Conservation (phyloP, 2,329 filamentous ascomycete species). For the Neofusicoccum ribis region DNA sequence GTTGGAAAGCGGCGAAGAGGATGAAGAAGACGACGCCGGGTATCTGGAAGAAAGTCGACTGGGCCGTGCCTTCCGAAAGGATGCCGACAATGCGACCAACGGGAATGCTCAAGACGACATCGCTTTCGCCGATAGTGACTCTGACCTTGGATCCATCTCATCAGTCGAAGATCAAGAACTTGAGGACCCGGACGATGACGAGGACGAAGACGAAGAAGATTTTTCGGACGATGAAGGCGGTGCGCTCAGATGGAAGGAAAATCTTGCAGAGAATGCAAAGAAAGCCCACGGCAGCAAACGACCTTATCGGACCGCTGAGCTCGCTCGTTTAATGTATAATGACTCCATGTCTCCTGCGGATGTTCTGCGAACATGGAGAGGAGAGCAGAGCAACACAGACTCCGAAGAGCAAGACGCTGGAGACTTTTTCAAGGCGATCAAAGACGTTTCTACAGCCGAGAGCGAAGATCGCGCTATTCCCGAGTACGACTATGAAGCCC, state of each 20-base stretch:
- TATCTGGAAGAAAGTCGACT: constrained; percentile 46
- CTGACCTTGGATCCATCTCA: constrained; percentile 87
- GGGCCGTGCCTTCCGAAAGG: constrained; percentile 55
- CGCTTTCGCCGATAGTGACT: constrained; percentile 94
- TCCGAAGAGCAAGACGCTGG: constrained; percentile 58
- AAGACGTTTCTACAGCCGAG: constrained; percentile 49
- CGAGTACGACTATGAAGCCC: constrained; percentile 72
- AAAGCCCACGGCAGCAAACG: constrained; percentile 68
- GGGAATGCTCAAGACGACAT: constrained; percentile 61
- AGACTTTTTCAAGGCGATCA: constrained; percentile 63
- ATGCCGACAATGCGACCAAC: constrained; percentile 42
- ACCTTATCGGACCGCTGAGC: constrained; percentile 75
- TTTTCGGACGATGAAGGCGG: constrained; percentile 69
- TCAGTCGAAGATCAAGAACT: constrained; percentile 58
- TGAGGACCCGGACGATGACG: constrained; percentile 50
- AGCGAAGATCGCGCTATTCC: constrained; percentile 78
- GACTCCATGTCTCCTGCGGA: constrained; percentile 72
- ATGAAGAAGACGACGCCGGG: constrained; percentile 55
- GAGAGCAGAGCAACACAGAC: constrained; percentile 55
- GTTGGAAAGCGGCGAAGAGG: constrained; percentile 48
- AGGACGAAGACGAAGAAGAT: constrained; percentile 55
- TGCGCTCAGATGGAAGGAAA: constrained; percentile 81
- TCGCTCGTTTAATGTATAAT: constrained; percentile 89
- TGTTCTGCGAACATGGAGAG: constrained; percentile 77
- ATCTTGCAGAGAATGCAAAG: constrained; percentile 74